Percentiles rank a stretch among this genome's conserved stretches.
These are phyloP conservation scores for Hypocrella siamensis DNA, from an alignment of 2,329 filamentous ascomycete species.

Conservation along the genomic window DNA sequence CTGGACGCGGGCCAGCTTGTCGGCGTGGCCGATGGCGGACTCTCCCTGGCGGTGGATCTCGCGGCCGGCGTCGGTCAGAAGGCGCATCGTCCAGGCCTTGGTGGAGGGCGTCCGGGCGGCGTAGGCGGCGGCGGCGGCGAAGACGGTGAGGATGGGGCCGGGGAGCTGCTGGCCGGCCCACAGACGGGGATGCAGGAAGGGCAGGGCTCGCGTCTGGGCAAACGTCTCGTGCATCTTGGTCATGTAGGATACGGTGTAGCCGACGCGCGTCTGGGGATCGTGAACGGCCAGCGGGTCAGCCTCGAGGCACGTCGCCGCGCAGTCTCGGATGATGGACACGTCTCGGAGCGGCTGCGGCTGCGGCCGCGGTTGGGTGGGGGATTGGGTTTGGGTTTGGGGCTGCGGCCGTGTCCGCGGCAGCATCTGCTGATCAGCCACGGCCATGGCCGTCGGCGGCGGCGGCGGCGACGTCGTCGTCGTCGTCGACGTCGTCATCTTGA, in stretches of 20 bases:
- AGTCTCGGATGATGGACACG: constrained; percentile 10
- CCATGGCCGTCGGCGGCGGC: no score
- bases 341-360: constrained; percentile 14
- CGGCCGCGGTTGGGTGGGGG: not conserved
- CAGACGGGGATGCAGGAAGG: constrained; percentile 26
- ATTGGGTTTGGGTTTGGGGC: no score
- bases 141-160: constrained; percentile 22
- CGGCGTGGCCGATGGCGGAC: constrained; percentile 12
- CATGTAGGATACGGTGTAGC: constrained; percentile 17
- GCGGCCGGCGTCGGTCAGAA: constrained; percentile 20
- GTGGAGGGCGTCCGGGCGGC: constrained; percentile 19
- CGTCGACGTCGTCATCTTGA: no score
- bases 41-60: constrained; percentile 21
- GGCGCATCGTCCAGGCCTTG: constrained; percentile 21
- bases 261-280: constrained; percentile 18
- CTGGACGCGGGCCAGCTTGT: constrained; percentile 27
- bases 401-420: no score
- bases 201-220: constrained; percentile 18
- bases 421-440: no score
- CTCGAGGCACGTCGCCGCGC: constrained; percentile 7
- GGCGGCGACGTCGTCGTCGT: no score
- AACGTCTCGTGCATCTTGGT: constrained; percentile 18
- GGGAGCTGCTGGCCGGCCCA: constrained; percentile 24
- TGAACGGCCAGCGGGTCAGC: constrained; percentile 19
- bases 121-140: constrained; percentile 23